These are phyloP conservation scores for Pseudogymnoascus sp. DNA, from an alignment of 2,329 filamentous ascomycete genomes.

Conservation along the genomic window DNA sequence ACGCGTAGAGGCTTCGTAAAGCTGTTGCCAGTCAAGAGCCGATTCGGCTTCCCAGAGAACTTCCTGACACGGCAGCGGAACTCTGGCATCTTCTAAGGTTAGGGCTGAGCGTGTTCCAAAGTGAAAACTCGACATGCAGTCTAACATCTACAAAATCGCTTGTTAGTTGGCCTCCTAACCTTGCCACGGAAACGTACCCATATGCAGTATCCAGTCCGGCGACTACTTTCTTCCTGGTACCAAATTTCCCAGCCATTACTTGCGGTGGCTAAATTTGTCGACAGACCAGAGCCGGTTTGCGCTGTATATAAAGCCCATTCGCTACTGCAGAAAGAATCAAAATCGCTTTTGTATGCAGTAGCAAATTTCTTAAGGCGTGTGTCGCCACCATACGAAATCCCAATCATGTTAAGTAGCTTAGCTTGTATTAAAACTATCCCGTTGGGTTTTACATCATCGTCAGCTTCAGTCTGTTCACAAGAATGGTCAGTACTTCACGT, in stretches of 20 bases:
- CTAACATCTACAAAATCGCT: slow-evolving; percentile 30
- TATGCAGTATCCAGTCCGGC: slow-evolving; percentile 34
- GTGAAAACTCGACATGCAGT: slow-evolving; percentile 34
- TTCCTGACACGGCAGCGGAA: slow-evolving; percentile 34
- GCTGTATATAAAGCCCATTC: slow-evolving; percentile 14
- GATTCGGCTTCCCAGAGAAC: slow-evolving; percentile 33
- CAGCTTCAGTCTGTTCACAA: slow-evolving; percentile 12
- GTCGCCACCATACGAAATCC: slow-evolving; percentile 22
- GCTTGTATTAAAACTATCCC: slow-evolving; percentile 20
- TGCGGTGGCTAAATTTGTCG: neutral
- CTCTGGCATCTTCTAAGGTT: slow-evolving; percentile 34
- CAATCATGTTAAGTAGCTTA: slow-evolving; percentile 22
- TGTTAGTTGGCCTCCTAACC: neutral
- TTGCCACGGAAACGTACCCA: slow-evolving; percentile 31
- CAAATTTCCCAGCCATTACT: slow-evolving; percentile 30
- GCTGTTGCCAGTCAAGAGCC: slow-evolving; percentile 28
- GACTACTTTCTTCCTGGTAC: slow-evolving; percentile 31
- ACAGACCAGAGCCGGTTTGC: slow-evolving; percentile 9
- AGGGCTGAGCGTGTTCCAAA: slow-evolving; percentile 30
- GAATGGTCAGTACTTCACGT: neutral
- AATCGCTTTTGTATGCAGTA: slow-evolving; percentile 14
- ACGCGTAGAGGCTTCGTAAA: slow-evolving; percentile 18
- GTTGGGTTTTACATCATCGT: slow-evolving; percentile 12
- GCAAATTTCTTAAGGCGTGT: slow-evolving; percentile 15
- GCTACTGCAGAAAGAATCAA: slow-evolving; percentile 22